Evolutionary conservation across 208 protist genomes (phyloP), one percentile per base, ranked within the genome.

Genomic region (Naegleria gruberi): DNA sequence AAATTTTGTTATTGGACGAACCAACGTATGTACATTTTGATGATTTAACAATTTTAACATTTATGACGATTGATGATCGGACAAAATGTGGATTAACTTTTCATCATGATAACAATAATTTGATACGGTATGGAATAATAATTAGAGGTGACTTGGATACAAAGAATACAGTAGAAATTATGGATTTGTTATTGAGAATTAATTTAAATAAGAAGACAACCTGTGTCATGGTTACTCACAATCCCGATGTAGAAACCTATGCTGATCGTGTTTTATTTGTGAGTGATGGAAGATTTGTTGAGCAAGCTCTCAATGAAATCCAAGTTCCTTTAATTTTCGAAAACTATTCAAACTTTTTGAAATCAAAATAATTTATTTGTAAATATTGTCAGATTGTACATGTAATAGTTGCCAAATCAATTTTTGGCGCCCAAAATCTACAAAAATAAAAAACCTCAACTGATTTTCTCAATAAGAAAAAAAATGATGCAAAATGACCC

Each of bases 231-330:
- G 96, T 98, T 23, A 98, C 98, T 43, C 98, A 99, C 92, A 99
- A 99, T 92, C 97, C 97, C 1, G 98, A 99, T 90, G 90, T 99
- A 15, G 98, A 99, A 92, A 98, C 97, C 93, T 99, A 99, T 92
- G 98, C 98, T 0, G 97, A 99, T 87, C 94, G 98, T 74, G 96
- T 99, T 73, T 92, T 99, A 0, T 98, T 98, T 93, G 94, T 99
- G 10, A 90, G 90, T 19, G 97, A 99, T 90, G 97, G 97, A 34
- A 92, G 94, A 40, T 98, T 89, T 81, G 46, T 40, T 6, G 40
- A 44, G 37, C 86, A 89, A 45, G 26, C 19, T 46, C 34, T 89
- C 7, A 89, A 89, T n/a, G 34, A 89, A 46, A 77, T 81, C 34
- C 86, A 89, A 89, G 81, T 45, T 37, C 86, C 86, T 41, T n/a